A percentile compares a stretch with the other conserved stretches of the same genome.
Evolutionary conservation across 129 eudicot species (phyloP).

Genomic region (Dittrichia graveolens): DNA sequence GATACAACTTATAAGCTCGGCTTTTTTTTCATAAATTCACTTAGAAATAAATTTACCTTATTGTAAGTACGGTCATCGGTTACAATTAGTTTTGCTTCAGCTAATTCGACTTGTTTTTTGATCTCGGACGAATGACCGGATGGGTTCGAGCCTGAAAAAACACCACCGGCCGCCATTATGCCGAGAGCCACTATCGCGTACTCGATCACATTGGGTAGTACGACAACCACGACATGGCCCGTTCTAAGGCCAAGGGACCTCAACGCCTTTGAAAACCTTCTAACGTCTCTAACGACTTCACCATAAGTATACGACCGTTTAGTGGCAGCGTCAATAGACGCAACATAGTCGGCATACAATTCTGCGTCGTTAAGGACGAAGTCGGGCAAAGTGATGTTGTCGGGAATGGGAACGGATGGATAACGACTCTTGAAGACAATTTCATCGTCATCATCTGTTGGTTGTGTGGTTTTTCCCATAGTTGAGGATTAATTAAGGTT

Average conservation of each 20-base stretch:
- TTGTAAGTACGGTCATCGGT: conserved; percentile 62
- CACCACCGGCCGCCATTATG: conserved; percentile 92
- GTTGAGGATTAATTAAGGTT: not conserved
- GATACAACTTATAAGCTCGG: not conserved
- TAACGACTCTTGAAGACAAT: conserved; percentile 67
- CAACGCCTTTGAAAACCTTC: conserved; percentile 83
- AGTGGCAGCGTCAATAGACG: conserved; percentile 72
- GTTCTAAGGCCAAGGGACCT: conserved; percentile 84
- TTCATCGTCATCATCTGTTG: conserved; percentile 44
- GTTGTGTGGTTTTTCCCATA: conserved; percentile 42
- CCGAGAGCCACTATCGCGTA: conserved; percentile 85
- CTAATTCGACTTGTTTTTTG: conserved; percentile 76
- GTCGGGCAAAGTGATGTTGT: conserved; percentile 64
- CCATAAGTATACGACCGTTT: conserved; percentile 65
- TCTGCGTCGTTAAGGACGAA: conserved; percentile 78
- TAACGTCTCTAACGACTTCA: conserved; percentile 62
- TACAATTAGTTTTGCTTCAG: conserved; percentile 87
- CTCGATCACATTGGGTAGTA: conserved; percentile 76
- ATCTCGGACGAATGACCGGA: conserved; percentile 64
- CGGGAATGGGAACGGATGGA: conserved; percentile 69
- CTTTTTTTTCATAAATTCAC: no score
- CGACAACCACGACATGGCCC: conserved; percentile 82
- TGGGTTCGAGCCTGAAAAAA: conserved; percentile 90
- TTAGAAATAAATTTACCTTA: conserved; percentile 50
- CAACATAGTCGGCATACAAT: conserved; percentile 59